Base-by-base conservation (phyloP, 164 flowering plant genomes). In the Kalanchoe fedtschenkoi region DNA sequence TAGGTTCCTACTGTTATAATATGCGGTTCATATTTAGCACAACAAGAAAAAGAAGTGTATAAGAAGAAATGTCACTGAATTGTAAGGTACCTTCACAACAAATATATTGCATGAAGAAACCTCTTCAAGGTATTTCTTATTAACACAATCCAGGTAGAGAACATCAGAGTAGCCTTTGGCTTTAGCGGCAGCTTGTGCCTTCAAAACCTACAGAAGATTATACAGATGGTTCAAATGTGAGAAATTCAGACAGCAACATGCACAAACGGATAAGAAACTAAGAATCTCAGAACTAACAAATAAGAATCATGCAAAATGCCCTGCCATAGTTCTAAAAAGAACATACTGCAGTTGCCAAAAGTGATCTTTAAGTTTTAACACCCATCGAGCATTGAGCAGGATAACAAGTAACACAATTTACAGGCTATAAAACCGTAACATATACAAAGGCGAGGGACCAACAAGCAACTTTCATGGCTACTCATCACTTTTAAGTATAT, bases 31-130 rank as follows among this genome's bases (percentile, higher is more conserved):
- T 4, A 21, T 30, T 32, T 57, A 19, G 32, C 14, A 14, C 11
- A 8, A 33, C 26, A 63, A 63, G 8, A 30, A 47, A 47, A 14
- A 47, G 26, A 15, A 37, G 39, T 37, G 39, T 37, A 37, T 37
- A 37, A 24, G 3, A 61, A 34, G 35, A n/a, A n/a, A 51, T 30
- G 41, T 61, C 30, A 37, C 39, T 37, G 39, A 1, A 1, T 37
- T 19, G 21, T 5, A 10, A 8, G 53, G 62, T 83, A 88, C 96
- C 96, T 91, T 88, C 60, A 91, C 96, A 61, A 88, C 72, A 72
- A 91, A 91, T 51, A 91, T 80, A 67, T 91, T 91, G 74, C 96
- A 91, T 26, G 97, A 84, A 34, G 96, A 88, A 58, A 91, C 93
- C 77, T 88, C 93, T 76, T 91, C 97, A 62, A 91, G 69, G 62